phyloP scores from a whole-genome alignment of 2,329 filamentous ascomycete genomes.

The Coniochaeta pulveracea region DNA sequence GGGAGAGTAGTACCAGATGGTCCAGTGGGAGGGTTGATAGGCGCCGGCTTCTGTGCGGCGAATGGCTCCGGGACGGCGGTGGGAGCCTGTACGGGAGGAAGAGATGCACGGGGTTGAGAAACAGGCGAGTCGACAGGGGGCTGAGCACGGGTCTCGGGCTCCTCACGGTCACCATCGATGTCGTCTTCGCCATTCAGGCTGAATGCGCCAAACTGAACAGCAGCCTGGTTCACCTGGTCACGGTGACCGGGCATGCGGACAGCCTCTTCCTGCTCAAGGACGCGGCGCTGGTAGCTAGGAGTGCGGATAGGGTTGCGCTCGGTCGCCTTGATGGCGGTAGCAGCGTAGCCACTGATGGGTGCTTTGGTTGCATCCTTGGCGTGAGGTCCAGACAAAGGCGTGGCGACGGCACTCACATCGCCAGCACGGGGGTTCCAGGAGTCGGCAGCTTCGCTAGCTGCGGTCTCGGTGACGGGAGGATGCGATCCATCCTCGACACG shows the following conservation, averaged over 20 bases:
- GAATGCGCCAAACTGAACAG: constrained; percentile 94
- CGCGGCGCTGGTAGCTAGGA: constrained; percentile 72
- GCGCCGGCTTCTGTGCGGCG: constrained; percentile 40
- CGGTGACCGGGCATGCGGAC: constrained; percentile 98
- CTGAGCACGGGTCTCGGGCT: constrained; percentile 87
- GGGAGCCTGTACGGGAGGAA: constrained; percentile 58
- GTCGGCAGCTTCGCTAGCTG: constrained; percentile 79
- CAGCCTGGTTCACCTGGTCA: constrained; percentile 72
- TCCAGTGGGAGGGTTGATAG: constrained; percentile 30
- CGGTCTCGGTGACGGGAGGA: constrained; percentile 68
- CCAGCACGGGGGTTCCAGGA: constrained; percentile 63
- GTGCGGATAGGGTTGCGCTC: constrained; percentile 52
- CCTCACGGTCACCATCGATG: constrained; percentile 88
- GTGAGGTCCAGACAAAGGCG: constrained; percentile 53
- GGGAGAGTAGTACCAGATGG: constrained; percentile 20
- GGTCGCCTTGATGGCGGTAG: constrained; percentile 73
- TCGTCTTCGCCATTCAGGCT: constrained; percentile 70
- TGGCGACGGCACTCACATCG: constrained; percentile 48
- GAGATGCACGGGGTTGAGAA: constrained; percentile 70
- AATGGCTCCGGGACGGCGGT: constrained; percentile 44
- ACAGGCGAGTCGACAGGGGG: constrained; percentile 89
- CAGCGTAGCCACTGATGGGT: constrained; percentile 61
- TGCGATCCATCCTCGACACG: constrained; percentile 74
- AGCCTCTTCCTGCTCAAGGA: constrained; percentile 91
- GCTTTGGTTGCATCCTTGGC: constrained; percentile 48